Evolutionary conservation across 768 basidiomycete species (phyloP), one percentile per base, ranked within the genome.

Genomic region (Leccinum subgranulosum): DNA sequence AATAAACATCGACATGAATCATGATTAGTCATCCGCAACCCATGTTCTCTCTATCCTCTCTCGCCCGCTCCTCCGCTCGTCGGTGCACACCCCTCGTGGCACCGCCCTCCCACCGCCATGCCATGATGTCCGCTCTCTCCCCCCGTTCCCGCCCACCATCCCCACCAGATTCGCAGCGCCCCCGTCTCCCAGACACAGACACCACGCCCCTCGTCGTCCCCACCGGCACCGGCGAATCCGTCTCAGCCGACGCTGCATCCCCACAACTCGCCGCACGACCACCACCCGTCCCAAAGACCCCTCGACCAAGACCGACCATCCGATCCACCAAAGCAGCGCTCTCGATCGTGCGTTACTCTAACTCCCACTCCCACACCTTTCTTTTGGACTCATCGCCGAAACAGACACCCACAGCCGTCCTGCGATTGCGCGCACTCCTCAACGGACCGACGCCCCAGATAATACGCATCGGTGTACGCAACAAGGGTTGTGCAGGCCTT

Each of bases 401-500:
- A 14, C 46, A 98, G 96, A 92, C 93, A 41, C 86, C 92, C 0
- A 71, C 75, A 25, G 96, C 95, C 12, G 85, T 95, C 6, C 69
- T 75, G 7, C 86, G 90, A 25, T 79, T 98, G 51, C 82, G 76
- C 3, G 80, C 76, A n/a, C 81, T 99, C 28, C 74, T 93, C 48
- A 80, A 81, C n/a, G 83, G 87, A 10, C 93, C 94, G 23, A 87
- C 87, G 3, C 95, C 96, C 0, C 92, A 94, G 68, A 82, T 94
- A 62, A 90, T 99, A 58, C 88, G 96, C 4, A 92, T 99, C 56
- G 94, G 94, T 43, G 94, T 99, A 54, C 86, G 90, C 63, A 96
- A 97, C 78, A 96, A 98, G 76, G 97, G 97, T 28, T 99, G 97
- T 74, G 97, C 97, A 0, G 97, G 88, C 1, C 81, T 90, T 68